Percentiles rank a stretch among this genome's conserved stretches.
phyloP scores from a whole-genome alignment of 805 yeast genomes.

The Dipodascopsis tothii region DNA sequence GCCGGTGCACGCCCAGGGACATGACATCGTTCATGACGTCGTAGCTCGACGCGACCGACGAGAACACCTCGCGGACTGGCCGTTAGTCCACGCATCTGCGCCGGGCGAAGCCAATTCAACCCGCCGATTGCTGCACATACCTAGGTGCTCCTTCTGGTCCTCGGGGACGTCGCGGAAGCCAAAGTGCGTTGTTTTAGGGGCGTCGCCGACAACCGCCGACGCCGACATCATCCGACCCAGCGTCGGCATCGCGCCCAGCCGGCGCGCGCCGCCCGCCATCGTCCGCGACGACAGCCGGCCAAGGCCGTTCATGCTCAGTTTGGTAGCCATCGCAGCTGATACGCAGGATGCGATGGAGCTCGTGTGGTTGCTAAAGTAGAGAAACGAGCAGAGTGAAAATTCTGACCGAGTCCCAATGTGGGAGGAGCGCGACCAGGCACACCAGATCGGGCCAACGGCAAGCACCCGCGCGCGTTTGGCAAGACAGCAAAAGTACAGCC shows the following conservation, averaged over 20 bases:
- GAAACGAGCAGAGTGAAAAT: too few species aligned
- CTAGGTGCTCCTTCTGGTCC: conserved; percentile 73
- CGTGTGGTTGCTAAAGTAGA: too few species aligned
- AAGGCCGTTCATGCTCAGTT: too few species aligned
- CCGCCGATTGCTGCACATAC: conserved; percentile 5
- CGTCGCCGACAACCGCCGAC: neutral
- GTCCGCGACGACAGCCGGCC: too few species aligned
- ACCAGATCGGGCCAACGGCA: too few species aligned
- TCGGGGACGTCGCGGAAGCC: conserved; percentile 79
- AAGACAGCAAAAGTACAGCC: too few species aligned
- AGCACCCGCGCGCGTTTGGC: too few species aligned
- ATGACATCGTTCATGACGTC: conserved; percentile 97
- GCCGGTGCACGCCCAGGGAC: conserved; percentile 90
- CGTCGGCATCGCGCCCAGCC: conserved; percentile 28
- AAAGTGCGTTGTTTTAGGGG: conserved; percentile 68
- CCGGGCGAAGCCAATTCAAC: neutral
- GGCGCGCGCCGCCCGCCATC: conserved; percentile 43
- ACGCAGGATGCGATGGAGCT: too few species aligned
- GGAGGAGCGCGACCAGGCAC: too few species aligned
- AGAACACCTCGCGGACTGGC: conserved; percentile 68
- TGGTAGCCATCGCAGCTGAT: too few species aligned
- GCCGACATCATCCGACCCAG: too few species aligned
- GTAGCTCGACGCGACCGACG: conserved; percentile 88
- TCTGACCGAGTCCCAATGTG: too few species aligned
- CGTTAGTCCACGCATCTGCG: conserved; percentile 15